These are phyloP conservation scores for Cronartium quercuum DNA, from an alignment of 1,284 basidiomycete genomes.

Conservation along the genomic window DNA sequence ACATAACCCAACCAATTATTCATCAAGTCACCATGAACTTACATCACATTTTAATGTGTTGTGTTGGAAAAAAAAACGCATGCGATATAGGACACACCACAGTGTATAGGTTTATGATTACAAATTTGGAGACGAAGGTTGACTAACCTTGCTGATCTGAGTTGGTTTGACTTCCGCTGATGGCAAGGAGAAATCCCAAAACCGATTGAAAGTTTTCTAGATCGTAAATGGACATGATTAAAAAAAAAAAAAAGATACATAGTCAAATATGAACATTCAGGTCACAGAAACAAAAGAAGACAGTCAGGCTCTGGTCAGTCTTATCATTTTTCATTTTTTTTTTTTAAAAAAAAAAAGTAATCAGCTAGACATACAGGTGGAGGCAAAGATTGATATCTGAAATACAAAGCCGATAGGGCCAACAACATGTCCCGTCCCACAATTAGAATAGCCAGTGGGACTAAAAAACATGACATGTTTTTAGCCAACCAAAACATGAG, in stretches of 20 bases:
- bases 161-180: conserved; percentile 90
- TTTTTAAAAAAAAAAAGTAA: background rate
- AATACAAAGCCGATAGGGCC: conserved; percentile 84
- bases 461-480: conserved; percentile 52
- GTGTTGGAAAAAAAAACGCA: too few relatives aligned
- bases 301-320: background rate
- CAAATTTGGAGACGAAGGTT: too few relatives aligned
- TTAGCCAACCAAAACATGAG: background rate
- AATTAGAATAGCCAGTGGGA: conserved; percentile 75
- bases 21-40: background rate
- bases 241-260: conserved; percentile 3
- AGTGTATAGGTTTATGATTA: too few relatives aligned
- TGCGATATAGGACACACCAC: too few relatives aligned
- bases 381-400: conserved; percentile 82
- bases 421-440: conserved; percentile 82
- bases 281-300: background rate
- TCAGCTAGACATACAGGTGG: conserved; percentile 60
- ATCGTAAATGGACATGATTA: conserved; percentile 24
- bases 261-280: background rate
- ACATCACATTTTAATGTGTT: too few relatives aligned
- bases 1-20: background rate
- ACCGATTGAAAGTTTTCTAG: conserved; percentile 81
- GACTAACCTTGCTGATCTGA: conserved; percentile 71
- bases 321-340: background rate
- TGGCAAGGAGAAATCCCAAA: conserved; percentile 91